Evolutionary conservation across 2,329 filamentous ascomycete genomes (phyloP), one percentile per base, ranked within the genome.

Genomic region (Beauveria sp.): DNA sequence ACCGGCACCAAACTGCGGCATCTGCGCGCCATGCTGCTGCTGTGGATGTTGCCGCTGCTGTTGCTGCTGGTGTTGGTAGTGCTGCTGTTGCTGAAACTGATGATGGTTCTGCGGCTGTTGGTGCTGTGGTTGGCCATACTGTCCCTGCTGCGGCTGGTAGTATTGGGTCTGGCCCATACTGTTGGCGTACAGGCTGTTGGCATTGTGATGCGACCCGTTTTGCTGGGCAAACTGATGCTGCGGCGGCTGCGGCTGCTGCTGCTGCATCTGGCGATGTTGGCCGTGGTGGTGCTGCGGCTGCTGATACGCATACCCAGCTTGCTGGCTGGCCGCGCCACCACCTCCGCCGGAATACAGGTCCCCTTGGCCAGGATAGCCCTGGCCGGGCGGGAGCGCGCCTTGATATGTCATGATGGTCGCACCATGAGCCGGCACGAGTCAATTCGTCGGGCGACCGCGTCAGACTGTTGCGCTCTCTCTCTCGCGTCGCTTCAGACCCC

Each of bases 341-440:
- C 45, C 51, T 45, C 49, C 53, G 43, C 43, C 61, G 31, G 50
- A 48, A 26, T 65, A 64, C 61, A 71, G 67, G 60, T 69, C 68
- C 65, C 68, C 71, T 67, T 77, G 75, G 69, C 70, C 73, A 64
- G 72, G 69, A 68, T 70, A 77, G 65, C 69, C 70, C 70, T 74
- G 74, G 67, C 74, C 74, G 65, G 74, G 70, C 68, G 75, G 75
- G 72, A 76, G 70, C 65, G 70, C 71, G 69, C 71, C 72, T 66
- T 71, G 71, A 69, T 70, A 74, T 65, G 69, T 71, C 69, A 75
- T 71, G 64, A 68, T 69, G 70, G 68, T 63, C 60, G 62, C 57
- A 61, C 55, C 67, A 68, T 67, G 52, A 65, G 50, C 53, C 46
- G 42, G 20, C 46, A 22, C n/a, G 26, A 14, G 48, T 40, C 57